A percentile compares a stretch with the other conserved stretches of the same genome.
Evolutionary conservation across 148 eudicot genomes (phyloP).

Genomic region (Selenicereus undatus): DNA sequence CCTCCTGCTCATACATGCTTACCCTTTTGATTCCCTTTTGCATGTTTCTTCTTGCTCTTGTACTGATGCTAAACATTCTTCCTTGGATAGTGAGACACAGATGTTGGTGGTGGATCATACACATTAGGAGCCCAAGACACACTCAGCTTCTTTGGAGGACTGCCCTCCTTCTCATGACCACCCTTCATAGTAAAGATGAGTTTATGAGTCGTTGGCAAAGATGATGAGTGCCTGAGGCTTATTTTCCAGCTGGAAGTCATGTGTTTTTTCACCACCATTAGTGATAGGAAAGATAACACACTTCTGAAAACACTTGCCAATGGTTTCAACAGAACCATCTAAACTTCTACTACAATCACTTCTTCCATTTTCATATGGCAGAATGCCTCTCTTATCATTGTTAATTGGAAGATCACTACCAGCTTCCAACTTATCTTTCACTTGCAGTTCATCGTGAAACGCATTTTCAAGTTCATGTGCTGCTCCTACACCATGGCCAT

Average conservation of each 20-base stretch:
- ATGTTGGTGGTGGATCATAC: constrained; percentile 74
- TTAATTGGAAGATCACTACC: constrained; percentile 19
- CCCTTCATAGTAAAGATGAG: constrained; percentile 87
- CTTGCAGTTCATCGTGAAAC: constrained; percentile 35
- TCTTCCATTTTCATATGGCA: constrained; percentile 27
- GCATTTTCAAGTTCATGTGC: constrained; percentile 39
- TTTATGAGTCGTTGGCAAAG: constrained; percentile 58
- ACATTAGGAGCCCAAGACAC: constrained; percentile 96
- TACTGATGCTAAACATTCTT: constrained; percentile 42
- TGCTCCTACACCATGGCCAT: constrained; percentile 24
- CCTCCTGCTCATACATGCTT: constrained; percentile 47
- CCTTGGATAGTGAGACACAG: constrained; percentile 55
- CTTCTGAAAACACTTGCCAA: constrained; percentile 40
- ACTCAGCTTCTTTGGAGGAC: constrained; percentile 44
- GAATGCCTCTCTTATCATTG: constrained; percentile 23
- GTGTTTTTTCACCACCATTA: not conserved
- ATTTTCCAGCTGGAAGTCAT: constrained; percentile 18
- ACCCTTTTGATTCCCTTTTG: constrained; percentile 64
- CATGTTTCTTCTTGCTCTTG: constrained; percentile 53
- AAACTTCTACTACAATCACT: not conserved
- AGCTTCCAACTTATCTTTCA: constrained; percentile 28
- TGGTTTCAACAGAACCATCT: constrained; percentile 20
- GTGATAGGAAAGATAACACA: constrained; percentile 39
- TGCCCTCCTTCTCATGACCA: constrained; percentile 69
- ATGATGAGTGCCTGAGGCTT: constrained; percentile 32